These are phyloP conservation scores for Myotisia sp. DNA, from an alignment of 2,329 filamentous ascomycete genomes.

Conservation along the genomic window DNA sequence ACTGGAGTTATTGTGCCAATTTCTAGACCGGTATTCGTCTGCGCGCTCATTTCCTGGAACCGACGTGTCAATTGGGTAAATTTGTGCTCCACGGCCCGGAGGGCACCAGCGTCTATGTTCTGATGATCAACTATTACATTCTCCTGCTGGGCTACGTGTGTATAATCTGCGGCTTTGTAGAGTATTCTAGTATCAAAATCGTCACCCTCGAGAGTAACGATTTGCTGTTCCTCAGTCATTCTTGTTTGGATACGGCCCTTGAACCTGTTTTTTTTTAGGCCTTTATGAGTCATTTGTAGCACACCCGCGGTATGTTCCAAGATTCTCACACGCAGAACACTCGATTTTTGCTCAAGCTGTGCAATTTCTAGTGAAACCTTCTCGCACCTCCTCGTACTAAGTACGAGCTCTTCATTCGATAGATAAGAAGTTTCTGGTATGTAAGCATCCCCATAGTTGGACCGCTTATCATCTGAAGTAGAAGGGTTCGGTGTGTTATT, in stretches of 20 bases:
- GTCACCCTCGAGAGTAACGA: conserved; percentile 18
- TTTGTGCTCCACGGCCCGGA: conserved; percentile 49
- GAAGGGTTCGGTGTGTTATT: no score
- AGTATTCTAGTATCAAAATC: conserved; percentile 66
- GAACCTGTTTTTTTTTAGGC: conserved; percentile 45
- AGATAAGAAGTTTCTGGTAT: conserved; percentile 20
- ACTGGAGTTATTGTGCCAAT: conserved; percentile 25
- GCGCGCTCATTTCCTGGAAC: conserved; percentile 51
- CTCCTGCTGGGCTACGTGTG: no score
- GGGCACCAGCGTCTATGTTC: conserved; percentile 21
- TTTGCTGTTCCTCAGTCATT: conserved; percentile 33
- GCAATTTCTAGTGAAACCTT: conserved; percentile 70
- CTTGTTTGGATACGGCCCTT: no score
- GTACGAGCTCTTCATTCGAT: conserved; percentile 54
- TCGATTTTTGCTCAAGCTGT: conserved; percentile 59
- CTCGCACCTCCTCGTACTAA: conserved; percentile 69
- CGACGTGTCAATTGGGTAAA: conserved; percentile 54
- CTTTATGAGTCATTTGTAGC: conserved; percentile 75
- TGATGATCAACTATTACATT: conserved; percentile 44
- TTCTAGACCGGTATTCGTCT: conserved; percentile 23
- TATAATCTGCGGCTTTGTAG: conserved; percentile 54
- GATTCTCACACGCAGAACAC: conserved; percentile 60
- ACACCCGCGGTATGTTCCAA: conserved; percentile 87
- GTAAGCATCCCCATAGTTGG: conserved; percentile 24
- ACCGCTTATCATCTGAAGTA: no score